Evolutionary conservation across 2,329 filamentous ascomycete species (phyloP), one percentile per base, ranked within the genome.

Genomic region (Camillea tinctor): DNA sequence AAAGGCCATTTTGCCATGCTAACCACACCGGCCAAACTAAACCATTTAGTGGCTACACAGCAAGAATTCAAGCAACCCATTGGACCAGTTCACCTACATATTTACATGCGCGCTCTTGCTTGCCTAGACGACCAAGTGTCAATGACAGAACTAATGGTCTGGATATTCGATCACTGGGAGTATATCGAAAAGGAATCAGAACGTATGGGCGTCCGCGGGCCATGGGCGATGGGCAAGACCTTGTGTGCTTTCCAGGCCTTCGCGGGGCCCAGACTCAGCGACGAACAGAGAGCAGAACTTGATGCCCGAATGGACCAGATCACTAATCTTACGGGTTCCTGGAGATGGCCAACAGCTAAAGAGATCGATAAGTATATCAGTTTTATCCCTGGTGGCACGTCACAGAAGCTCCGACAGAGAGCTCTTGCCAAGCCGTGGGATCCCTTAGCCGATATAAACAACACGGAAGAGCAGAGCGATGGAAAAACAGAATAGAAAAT

Each of bases 101-200:
- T 78, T 1, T 89, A 90, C 69, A 80, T 92, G 71, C 81, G 87
- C 52, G 80, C 84, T 1, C 76, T 92, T 21, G 88, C 84, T 1
- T 80, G 83, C 56, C 72, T 86, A n/a, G 82, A 81, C 40, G 85
- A 91, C 64, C 78, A 79, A 54, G 75, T 81, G 1, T 85, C 82
- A 54, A 84, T 92, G 70, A 78, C 82, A 4, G 76, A 75, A 3
- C 73, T 88, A 4, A 73, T 88, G 15, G 72, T 75, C 26, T 93
- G 88, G 87, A 82, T 89, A 64, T 73, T 83, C 0, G 65, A 73
- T 22, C 74, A 86, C 56, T 70, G 79, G 59, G 63, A 68, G 24
- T 68, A 74, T 53, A 66, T 77, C 20, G 73, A 78, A 57, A 57
- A 69, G 8, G 72, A 76, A 61, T 72, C 73, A 24, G 65, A 69